A percentile compares a stretch with the other conserved stretches of the same genome.
Evolutionary conservation across 75 land plant genomes (phyloP).

Genomic region (Cunninghamia lanceolata): DNA sequence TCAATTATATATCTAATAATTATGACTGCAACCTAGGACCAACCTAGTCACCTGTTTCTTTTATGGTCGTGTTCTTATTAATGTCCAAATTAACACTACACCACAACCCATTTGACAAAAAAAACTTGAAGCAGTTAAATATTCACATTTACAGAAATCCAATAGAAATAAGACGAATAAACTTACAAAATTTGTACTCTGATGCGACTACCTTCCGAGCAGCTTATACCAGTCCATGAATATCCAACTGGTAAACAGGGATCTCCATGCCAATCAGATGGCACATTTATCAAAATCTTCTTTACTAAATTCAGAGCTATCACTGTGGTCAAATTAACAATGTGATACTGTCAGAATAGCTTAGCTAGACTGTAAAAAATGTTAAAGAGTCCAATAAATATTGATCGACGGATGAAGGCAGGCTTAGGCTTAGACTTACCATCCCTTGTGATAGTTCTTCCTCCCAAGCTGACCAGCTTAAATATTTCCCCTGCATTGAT

Average conservation of each 20-base stretch:
- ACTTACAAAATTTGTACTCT: slow-evolving; percentile 61
- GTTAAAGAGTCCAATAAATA: neutral
- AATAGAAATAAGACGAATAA: neutral
- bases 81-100: neutral
- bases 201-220: slow-evolving; percentile 31
- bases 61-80: neutral
- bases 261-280: slow-evolving; percentile 69
- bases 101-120: neutral
- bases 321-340: slow-evolving; percentile 28
- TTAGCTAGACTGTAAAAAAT: neutral
- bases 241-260: slow-evolving; percentile 56
- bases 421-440: slow-evolving; percentile 23
- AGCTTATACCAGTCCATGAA: slow-evolving; percentile 66
- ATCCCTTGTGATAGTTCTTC: slow-evolving; percentile 55
- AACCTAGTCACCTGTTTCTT: neutral
- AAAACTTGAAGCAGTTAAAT: neutral
- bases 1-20: no score
- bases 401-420: neutral
- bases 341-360: neutral
- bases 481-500: slow-evolving; percentile 60
- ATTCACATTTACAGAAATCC: neutral
- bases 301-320: slow-evolving; percentile 35
- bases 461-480: slow-evolving; percentile 36
- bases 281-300: slow-evolving; percentile 29
- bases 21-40: no score